A percentile compares a stretch with the other conserved stretches of the same genome.
phyloP scores from a whole-genome alignment of 2,329 filamentous ascomycete species.

The Talaromyces atroroseus region DNA sequence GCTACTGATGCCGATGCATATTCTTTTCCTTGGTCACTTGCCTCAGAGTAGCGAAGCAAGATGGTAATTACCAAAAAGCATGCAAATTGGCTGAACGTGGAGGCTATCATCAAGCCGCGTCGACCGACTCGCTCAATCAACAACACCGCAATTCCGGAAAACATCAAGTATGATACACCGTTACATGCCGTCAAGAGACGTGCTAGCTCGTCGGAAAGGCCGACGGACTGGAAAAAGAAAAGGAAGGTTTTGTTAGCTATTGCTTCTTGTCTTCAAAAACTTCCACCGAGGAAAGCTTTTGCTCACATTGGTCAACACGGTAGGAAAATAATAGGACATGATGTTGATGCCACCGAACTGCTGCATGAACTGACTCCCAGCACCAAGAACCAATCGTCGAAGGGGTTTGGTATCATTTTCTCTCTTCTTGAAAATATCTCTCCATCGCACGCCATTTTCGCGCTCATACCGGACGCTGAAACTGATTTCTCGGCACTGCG shows the following conservation, averaged over 20 bases:
- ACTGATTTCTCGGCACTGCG: constrained; percentile 40
- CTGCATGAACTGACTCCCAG: constrained; percentile 28
- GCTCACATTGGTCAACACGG: too few species aligned
- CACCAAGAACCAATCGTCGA: constrained; percentile 36
- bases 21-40: background rate
- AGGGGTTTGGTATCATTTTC: constrained; percentile 32
- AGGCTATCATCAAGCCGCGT: constrained; percentile 51
- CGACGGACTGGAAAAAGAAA: constrained; percentile 53
- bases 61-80: constrained; percentile 49
- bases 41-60: constrained; percentile 36
- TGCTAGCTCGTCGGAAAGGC: constrained; percentile 46
- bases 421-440: constrained; percentile 37
- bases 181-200: constrained; percentile 53
- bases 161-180: constrained; percentile 40
- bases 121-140: constrained; percentile 49
- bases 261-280: too few species aligned
- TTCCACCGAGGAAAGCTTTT: too few species aligned
- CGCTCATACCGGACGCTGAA: constrained; percentile 44
- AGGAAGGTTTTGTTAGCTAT: too few species aligned
- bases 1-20: constrained; percentile 35
- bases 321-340: constrained; percentile 31
- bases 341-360: constrained; percentile 19
- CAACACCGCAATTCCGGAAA: constrained; percentile 43
- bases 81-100: constrained; percentile 45
- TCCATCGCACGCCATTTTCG: constrained; percentile 45